These are phyloP conservation scores for Nicotiana tabacum DNA, from an alignment of 257 asterid species.

Conservation along the genomic window DNA sequence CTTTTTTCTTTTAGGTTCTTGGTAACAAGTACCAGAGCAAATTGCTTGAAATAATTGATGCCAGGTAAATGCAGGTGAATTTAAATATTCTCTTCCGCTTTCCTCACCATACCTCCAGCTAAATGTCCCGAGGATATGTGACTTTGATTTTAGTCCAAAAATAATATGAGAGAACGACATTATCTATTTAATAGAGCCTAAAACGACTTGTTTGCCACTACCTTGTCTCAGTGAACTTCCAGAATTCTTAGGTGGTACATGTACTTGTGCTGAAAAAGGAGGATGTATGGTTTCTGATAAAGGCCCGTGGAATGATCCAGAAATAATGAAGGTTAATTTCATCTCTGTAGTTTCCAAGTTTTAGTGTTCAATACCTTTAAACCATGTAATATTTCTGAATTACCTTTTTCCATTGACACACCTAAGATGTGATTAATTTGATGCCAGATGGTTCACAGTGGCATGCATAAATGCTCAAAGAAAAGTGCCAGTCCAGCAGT, in stretches of 20 bases:
- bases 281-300: constrained; percentile 89
- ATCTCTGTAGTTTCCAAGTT: neutral
- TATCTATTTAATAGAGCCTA: neutral
- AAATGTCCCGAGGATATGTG: neutral
- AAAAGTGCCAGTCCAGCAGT: constrained; percentile 24
- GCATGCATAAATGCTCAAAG: constrained; percentile 73
- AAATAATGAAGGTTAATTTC: constrained; percentile 68
- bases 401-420: neutral
- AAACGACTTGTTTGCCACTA: neutral
- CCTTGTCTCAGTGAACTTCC: constrained; percentile 73
- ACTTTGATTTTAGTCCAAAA: neutral
- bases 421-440: constrained; percentile 1
- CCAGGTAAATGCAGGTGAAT: constrained; percentile 43
- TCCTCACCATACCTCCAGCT: neutral
- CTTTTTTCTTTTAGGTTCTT: constrained; percentile 46
- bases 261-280: constrained; percentile 82
- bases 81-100: neutral
- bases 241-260: constrained; percentile 90
- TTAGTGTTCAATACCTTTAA: neutral
- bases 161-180: neutral
- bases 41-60: constrained; percentile 90
- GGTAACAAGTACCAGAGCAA: constrained; percentile 90
- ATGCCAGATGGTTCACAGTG: constrained; percentile 73
- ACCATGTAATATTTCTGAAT: neutral
- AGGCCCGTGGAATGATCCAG: constrained; percentile 96